Evolutionary conservation across 495 filamentous ascomycete species (phyloP).

Genomic region (Neurospora sublineolata): DNA sequence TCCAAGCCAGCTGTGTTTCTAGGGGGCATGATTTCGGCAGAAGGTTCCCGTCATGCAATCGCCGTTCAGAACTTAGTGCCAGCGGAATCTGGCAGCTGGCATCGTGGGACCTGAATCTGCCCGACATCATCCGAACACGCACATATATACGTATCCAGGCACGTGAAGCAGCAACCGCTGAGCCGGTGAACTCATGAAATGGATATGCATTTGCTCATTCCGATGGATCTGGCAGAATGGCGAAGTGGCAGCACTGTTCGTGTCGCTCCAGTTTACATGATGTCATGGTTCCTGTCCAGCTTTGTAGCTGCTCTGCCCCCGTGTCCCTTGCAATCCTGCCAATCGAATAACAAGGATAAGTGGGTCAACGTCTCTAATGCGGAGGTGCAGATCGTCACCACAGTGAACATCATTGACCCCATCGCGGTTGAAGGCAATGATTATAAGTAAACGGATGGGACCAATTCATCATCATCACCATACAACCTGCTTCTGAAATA

Average conservation of each 20-base stretch:
- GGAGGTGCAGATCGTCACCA: not conserved
- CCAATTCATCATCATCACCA: not conserved
- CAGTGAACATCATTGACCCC: not conserved
- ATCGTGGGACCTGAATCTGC: not conserved
- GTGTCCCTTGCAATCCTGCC: not conserved
- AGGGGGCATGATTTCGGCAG: not conserved
- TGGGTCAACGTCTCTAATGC: not conserved
- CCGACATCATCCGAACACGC: not conserved
- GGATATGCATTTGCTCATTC: not conserved
- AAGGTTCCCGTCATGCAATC: not conserved
- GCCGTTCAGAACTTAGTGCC: not conserved
- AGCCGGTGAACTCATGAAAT: not conserved
- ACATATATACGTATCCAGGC: not conserved
- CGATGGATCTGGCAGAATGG: not conserved
- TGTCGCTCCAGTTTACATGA: not conserved
- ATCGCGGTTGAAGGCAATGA: not conserved
- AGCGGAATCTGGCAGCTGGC: not conserved
- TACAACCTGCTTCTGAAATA: not conserved
- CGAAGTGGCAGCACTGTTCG: not conserved
- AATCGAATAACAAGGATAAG: not conserved
- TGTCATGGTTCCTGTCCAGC: not conserved
- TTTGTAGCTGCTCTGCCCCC: not conserved
- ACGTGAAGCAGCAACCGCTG: not conserved
- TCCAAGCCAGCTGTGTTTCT: not conserved
- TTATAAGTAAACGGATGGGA: not conserved